These are phyloP conservation scores for Komagataella mondaviorum DNA, from an alignment of 805 yeast species.

Conservation along the genomic window DNA sequence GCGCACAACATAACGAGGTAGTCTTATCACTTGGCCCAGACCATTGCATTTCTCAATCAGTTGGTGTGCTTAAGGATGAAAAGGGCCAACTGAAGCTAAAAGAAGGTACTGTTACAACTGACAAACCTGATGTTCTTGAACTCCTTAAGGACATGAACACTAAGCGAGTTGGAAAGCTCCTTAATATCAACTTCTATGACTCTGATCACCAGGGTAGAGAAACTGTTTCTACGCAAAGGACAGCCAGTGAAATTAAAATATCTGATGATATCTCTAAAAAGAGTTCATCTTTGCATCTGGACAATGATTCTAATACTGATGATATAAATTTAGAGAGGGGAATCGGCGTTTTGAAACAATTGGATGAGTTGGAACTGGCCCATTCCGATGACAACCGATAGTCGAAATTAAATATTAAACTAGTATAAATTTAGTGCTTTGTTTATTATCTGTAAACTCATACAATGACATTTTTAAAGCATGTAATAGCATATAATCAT, in stretches of 20 bases:
- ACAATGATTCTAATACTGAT: neutral
- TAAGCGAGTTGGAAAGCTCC: neutral
- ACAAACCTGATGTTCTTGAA: neutral
- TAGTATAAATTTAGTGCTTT: neutral
- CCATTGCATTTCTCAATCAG: neutral
- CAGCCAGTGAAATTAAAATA: neutral
- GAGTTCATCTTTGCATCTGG: neutral
- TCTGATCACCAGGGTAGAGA: neutral
- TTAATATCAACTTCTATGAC: neutral
- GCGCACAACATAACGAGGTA: neutral
- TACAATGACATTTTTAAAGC: no score
- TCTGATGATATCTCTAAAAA: neutral
- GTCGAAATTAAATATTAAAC: neutral
- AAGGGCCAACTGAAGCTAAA: neutral
- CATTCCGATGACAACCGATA: neutral
- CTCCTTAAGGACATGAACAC: neutral
- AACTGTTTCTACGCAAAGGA: neutral
- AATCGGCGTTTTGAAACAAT: neutral
- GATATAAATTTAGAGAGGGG: neutral
- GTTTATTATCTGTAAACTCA: neutral
- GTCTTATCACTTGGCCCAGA: neutral
- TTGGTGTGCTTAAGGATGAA: neutral
- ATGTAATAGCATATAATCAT: no score
- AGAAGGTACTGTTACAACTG: neutral
- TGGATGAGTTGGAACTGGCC: neutral